A percentile compares a stretch with the other conserved stretches of the same genome.
Evolutionary conservation across 2,329 filamentous ascomycete species (phyloP).

Genomic region (Nannizziopsis arthrosporioides): DNA sequence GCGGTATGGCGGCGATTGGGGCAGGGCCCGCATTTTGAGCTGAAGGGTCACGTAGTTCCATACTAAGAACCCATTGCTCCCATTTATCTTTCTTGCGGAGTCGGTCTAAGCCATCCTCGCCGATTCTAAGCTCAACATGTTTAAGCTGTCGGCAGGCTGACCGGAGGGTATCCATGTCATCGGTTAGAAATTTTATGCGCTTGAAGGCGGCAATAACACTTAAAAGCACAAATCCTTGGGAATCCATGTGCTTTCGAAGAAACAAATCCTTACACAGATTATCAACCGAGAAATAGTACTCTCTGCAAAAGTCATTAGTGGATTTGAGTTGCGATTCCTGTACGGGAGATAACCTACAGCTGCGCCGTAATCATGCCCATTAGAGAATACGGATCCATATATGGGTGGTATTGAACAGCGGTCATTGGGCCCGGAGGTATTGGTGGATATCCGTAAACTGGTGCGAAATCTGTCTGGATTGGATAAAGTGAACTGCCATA

Average conservation of each 20-base stretch:
- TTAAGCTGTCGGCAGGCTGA: slow-evolving; percentile 61
- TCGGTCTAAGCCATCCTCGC: slow-evolving; percentile 66
- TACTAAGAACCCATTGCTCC: slow-evolving; percentile 65
- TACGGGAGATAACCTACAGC: slow-evolving; percentile 31
- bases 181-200: slow-evolving; percentile 62
- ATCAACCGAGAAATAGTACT: slow-evolving; percentile 95
- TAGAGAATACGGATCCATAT: slow-evolving; percentile 46
- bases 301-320: slow-evolving; percentile 43
- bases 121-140: slow-evolving; percentile 60
- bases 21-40: slow-evolving; percentile 63
- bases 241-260: slow-evolving; percentile 84
- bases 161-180: slow-evolving; percentile 62
- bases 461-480: slow-evolving; percentile 36
- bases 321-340: background rate
- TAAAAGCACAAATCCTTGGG: slow-evolving; percentile 78
- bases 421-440: slow-evolving; percentile 45
- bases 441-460: slow-evolving; percentile 47
- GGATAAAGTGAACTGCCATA: slow-evolving; percentile 37
- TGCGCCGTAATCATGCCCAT: slow-evolving; percentile 50
- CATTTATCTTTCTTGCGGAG: slow-evolving; percentile 64
- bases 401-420: slow-evolving; percentile 47
- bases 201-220: slow-evolving; percentile 75
- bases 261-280: slow-evolving; percentile 91
- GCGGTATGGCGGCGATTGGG: slow-evolving; percentile 28
- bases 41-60: slow-evolving; percentile 57